Evolutionary conservation across 75 land plant genomes (phyloP), one percentile per base, ranked within the genome.

Genomic region (Ceratopteris richardii): DNA sequence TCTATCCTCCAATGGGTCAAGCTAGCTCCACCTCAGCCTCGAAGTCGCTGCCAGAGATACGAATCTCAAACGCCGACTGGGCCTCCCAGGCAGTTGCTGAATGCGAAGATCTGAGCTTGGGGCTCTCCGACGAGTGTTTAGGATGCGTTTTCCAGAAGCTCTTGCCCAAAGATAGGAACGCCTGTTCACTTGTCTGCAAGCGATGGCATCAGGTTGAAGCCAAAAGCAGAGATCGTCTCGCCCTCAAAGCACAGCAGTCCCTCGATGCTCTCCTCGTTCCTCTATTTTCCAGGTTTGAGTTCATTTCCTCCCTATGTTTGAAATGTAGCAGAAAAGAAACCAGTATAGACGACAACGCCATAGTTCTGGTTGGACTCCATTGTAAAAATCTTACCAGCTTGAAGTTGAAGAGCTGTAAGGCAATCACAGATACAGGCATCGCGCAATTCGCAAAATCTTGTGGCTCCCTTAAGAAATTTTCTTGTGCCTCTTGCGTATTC

Each of bases 321-420:
- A 77, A 72, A 50, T 80, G 83, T 52, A 64, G 72, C 68, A 59
- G 76, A 29, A 71, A 71, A 56, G 47, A 36, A 5, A 18, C 20
- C 14, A 77, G 76, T 61, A 40, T 80, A 12, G 69, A 72, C 33
- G 70, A 80, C 29, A 36, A 48, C 9, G 77, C 76, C 11, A 71
- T 80, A 28, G n/a, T 54, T 51, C 7, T 64, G 28, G 65, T 77
- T 9, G 76, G 74, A 1, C 24, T 55, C 25, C 57, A 47, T 31
- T 68, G 65, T 37, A 68, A 44, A 43, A 54, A 57, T 28, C 70
- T 80, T 17, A 39, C 31, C 51, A 77, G 73, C 50, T 51, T 80
- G 16, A 80, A 80, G 62, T 50, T 80, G 54, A 80, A 80, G 57
- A 78, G 81, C 14, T 77, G 80, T 54, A 68, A 72, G 42, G 77